Evolutionary conservation across 2,329 filamentous ascomycete species (phyloP).

Genomic region (Drechslerella stenobrocha): DNA sequence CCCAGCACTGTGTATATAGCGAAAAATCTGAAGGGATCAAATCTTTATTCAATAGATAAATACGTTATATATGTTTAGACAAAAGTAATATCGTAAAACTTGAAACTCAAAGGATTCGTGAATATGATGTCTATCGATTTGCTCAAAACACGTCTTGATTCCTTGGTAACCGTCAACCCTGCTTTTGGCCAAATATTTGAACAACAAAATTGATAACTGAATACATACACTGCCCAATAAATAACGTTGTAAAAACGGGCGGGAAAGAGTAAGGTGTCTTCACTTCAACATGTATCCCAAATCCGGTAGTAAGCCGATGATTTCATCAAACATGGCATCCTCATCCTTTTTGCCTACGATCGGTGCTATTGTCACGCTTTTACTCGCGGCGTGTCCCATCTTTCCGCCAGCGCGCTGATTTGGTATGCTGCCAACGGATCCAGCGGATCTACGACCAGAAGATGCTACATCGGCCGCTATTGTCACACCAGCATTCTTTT

Average conservation of each 20-base stretch:
- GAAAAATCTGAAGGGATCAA: too few species aligned
- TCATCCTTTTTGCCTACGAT: conserved; percentile 43
- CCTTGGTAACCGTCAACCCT: conserved; percentile 1
- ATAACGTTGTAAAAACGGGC: conserved; percentile 26
- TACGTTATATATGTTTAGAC: too few species aligned
- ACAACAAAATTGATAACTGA: conserved; percentile 7
- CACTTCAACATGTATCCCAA: conserved; percentile 41
- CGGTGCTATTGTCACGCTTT: conserved; percentile 35
- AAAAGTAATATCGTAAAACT: too few species aligned
- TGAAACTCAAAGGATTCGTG: too few species aligned
- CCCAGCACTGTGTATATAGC: too few species aligned
- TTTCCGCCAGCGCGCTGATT: conserved; percentile 7
- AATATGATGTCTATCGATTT: too few species aligned
- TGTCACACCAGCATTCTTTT: conserved; percentile 7
- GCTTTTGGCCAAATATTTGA: background rate
- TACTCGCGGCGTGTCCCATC: conserved; percentile 17
- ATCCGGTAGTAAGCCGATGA: conserved; percentile 40
- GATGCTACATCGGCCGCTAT: conserved; percentile 7
- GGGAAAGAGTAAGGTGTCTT: conserved; percentile 3
- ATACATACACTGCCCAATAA: too few species aligned
- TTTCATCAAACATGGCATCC: conserved; percentile 26
- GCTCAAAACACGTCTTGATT: too few species aligned
- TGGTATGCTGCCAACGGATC: conserved; percentile 22
- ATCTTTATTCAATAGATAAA: too few species aligned
- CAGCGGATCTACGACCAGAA: conserved; percentile 23